Conservation (phyloP, 495 filamentous ascomycete species). For the Tuber calosporum region DNA sequence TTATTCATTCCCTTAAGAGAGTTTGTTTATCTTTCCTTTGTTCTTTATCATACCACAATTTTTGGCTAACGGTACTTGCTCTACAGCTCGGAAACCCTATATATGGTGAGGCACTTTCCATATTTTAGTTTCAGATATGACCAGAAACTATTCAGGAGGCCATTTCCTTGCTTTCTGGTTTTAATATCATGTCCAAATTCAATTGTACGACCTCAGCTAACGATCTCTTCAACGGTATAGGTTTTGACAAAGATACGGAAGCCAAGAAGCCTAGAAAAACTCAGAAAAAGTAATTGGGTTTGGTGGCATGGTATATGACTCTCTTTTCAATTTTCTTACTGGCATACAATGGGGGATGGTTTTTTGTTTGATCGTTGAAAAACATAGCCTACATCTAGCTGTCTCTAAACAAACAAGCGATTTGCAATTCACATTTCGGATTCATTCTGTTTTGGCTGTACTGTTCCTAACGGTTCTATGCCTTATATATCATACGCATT, state of each 20-base stretch:
- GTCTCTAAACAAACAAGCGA: not conserved
- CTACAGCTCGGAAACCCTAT: constrained; percentile 43
- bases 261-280: not conserved
- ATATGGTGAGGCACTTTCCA: constrained; percentile 36
- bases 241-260: not conserved
- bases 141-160: not conserved
- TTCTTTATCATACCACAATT: not conserved
- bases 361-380: not conserved
- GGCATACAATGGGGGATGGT: not conserved
- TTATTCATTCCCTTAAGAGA: constrained; percentile 53
- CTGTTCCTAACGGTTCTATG: not conserved
- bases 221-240: not conserved
- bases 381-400: not conserved
- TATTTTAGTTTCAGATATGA: not conserved
- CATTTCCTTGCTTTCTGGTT: not conserved
- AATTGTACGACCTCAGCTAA: not conserved
- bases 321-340: not conserved
- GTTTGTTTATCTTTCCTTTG: constrained; percentile 40
- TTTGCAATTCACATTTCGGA: not conserved
- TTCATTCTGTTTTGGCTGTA: not conserved
- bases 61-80: constrained; percentile 15
- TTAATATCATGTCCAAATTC: not conserved
- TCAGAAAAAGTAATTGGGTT: not conserved
- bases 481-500: not conserved
- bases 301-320: not conserved